Evolutionary conservation across 2,329 filamentous ascomycete genomes (phyloP).

Genomic region (Clathrospora elynae): DNA sequence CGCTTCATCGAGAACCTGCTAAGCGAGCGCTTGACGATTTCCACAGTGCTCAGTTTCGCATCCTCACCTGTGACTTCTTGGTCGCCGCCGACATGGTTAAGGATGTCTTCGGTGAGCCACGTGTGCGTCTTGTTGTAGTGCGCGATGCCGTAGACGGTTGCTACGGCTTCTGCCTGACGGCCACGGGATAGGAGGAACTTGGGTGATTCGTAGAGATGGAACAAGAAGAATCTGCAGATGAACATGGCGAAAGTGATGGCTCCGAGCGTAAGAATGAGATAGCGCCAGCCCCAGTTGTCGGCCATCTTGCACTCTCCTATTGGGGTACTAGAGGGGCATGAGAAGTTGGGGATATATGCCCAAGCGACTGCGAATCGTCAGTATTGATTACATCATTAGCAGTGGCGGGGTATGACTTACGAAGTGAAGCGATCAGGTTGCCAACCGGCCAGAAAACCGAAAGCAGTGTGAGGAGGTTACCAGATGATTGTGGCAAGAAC

Average conservation of each 20-base stretch:
- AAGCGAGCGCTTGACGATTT: conserved; percentile 65
- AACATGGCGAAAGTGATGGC: conserved; percentile 78
- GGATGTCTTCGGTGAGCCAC: conserved; percentile 69
- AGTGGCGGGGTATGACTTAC: conserved; percentile 5
- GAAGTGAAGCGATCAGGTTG: conserved; percentile 66
- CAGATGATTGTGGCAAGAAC: conserved; percentile 76
- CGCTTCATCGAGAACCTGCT: conserved; percentile 69
- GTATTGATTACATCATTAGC: not conserved
- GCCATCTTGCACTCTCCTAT: conserved; percentile 51
- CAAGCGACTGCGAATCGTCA: conserved; percentile 63
- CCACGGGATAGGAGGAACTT: conserved; percentile 81
- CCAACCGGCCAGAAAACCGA: conserved; percentile 88
- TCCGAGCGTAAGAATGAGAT: conserved; percentile 73
- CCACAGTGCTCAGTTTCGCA: conserved; percentile 47
- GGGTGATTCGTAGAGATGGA: conserved; percentile 82
- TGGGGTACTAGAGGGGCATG: conserved; percentile 47
- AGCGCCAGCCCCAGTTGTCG: conserved; percentile 74
- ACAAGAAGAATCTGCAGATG: conserved; percentile 75
- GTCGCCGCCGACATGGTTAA: conserved; percentile 59
- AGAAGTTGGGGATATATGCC: conserved; percentile 74
- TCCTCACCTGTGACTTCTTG: conserved; percentile 49
- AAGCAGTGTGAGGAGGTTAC: conserved; percentile 75
- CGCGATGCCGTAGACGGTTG: conserved; percentile 78
- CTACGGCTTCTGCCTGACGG: conserved; percentile 77
- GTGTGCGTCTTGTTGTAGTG: conserved; percentile 63